Base-by-base conservation (phyloP, 2,329 filamentous ascomycete species). In the Apiospora hydei region DNA sequence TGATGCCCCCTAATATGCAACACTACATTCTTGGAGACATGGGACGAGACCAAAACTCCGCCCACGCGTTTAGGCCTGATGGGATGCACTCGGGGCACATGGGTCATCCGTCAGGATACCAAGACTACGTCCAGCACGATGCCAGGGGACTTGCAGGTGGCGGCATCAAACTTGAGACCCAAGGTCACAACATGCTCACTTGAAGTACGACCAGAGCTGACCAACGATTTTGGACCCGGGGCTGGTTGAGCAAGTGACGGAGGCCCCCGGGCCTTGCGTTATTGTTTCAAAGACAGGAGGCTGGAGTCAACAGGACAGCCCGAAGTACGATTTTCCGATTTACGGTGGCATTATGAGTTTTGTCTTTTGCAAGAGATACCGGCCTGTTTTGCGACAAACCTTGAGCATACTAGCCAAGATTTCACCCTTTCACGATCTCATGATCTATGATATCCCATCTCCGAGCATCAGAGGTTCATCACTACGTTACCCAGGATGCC, bases 61-160 rank as follows among this genome's bases (percentile, higher is more conserved):
- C 68, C 13, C 47, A 51, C 5, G 26, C 8, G 11, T 69, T 51
- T 21, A 34, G 68, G 21, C n/a, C 68, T 4, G 68, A 69, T 24
- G 68, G 46, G 4, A 34, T 69, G 24, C 26, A 24, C n/a, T 43
- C 26, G 16, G 43, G 21, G 21, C 46, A 51, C 6, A 69, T 51
- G 46, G 68, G 68, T 5, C 68, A 57, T 21, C 46, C 68, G 34
- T 51, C 46, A 11, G 68, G 68, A 18, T 69, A 69, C 34, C 46
- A 38, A 41, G 68, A 69, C 47, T 69, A 69, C 34, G 47, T 69
- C 34, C 68, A 47, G 6, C 68, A n/a, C 26, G 68, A 69, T 24
- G 16, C 43, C 18, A 41, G 47, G 43, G 68, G 68, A 13, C 38
- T 69, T 16, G 26, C 30, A 38, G 68, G 68, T 18, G 68, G 30